A percentile compares a stretch with the other conserved stretches of the same genome.
These are phyloP conservation scores for Saccharomycopsis synnaedendra DNA, from an alignment of 805 yeast species.

Conservation along the genomic window DNA sequence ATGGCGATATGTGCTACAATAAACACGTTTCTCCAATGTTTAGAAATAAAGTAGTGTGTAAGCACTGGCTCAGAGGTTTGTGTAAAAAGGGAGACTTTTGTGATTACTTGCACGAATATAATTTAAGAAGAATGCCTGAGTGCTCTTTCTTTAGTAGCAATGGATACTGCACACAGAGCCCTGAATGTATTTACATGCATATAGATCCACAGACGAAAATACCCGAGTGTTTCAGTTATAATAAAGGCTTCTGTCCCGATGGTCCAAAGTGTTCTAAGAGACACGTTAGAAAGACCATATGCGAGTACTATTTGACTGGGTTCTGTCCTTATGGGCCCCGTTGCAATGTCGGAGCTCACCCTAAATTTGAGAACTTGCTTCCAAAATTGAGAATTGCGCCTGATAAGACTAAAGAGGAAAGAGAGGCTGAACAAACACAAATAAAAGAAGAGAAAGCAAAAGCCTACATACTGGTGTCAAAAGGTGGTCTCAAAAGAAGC, in stretches of 20 bases:
- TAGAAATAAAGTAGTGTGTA: slow-evolving; percentile 79
- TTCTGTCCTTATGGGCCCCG: slow-evolving; percentile 85
- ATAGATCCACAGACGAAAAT: slow-evolving; percentile 81
- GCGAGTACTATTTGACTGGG: slow-evolving; percentile 78
- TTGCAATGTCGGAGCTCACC: slow-evolving; percentile 72
- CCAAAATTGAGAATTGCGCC: slow-evolving; percentile 27
- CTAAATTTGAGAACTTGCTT: slow-evolving; percentile 49
- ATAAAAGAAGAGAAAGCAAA: background rate
- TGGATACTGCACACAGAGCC: slow-evolving; percentile 83
- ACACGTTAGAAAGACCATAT: slow-evolving; percentile 64
- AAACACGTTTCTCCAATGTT: slow-evolving; percentile 66
- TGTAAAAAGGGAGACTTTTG: slow-evolving; percentile 96
- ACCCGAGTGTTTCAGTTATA: slow-evolving; percentile 80
- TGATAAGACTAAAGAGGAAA: slow-evolving; percentile 16
- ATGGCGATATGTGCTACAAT: slow-evolving; percentile 76
- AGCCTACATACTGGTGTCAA: background rate
- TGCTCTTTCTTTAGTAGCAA: slow-evolving; percentile 74
- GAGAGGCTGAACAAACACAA: background rate
- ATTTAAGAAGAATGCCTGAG: slow-evolving; percentile 91
- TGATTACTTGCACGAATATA: slow-evolving; percentile 92
- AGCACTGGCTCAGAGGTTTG: slow-evolving; percentile 95
- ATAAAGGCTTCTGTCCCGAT: slow-evolving; percentile 81
- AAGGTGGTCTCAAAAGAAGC: background rate
- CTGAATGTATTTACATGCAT: slow-evolving; percentile 89
- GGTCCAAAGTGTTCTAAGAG: slow-evolving; percentile 81